These are phyloP conservation scores for Dendrocalamus latiflorus DNA, from an alignment of 202 grass and related monocot genomes.

Conservation along the genomic window DNA sequence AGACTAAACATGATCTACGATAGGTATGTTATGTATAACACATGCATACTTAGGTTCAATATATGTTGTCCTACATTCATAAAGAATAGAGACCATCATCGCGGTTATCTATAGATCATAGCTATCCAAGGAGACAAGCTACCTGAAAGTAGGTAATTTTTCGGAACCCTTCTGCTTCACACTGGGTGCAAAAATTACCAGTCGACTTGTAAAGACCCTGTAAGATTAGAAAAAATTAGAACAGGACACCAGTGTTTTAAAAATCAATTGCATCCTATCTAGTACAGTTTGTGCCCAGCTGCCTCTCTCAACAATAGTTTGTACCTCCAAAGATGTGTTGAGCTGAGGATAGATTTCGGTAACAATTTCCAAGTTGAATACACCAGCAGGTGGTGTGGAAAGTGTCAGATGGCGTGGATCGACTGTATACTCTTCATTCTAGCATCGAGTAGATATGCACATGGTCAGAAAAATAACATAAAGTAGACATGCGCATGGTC, in stretches of 20 bases:
- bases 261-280: not conserved
- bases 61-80: not conserved
- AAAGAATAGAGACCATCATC: not conserved
- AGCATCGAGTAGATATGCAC: constrained; percentile 20
- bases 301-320: not conserved
- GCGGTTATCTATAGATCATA: constrained; percentile 7
- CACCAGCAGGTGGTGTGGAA: constrained; percentile 45
- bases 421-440: constrained; percentile 70
- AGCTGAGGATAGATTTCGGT: constrained; percentile 91
- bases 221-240: constrained; percentile 26
- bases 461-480: constrained; percentile 34
- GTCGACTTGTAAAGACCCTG: constrained; percentile 93
- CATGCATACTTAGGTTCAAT: not conserved
- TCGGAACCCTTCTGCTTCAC: constrained; percentile 96
- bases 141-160: constrained; percentile 99
- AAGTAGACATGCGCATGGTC: no score
- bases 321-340: constrained; percentile 99
- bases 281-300: not conserved
- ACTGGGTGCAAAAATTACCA: constrained; percentile 94
- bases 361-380: constrained; percentile 83
- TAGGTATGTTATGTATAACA: constrained; percentile 3
- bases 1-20: constrained; percentile 9
- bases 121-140: constrained; percentile 8
- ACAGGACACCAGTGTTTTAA: not conserved
- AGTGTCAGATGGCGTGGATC: constrained; percentile 66